These are phyloP conservation scores for Chaetothyriales sp. DNA, from an alignment of 2,329 filamentous ascomycete species.

Conservation along the genomic window DNA sequence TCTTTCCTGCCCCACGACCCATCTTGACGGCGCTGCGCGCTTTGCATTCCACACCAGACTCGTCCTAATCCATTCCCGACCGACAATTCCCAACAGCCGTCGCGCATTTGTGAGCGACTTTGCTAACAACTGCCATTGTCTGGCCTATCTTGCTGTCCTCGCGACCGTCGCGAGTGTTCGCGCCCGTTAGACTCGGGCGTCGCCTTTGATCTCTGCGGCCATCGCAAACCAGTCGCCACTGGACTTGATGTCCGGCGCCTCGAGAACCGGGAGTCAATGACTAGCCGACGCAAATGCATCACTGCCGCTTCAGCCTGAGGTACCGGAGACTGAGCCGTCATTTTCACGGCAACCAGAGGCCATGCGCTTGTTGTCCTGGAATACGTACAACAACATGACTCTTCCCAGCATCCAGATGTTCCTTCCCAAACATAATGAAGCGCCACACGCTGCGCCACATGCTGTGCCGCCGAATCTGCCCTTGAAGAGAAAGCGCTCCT, in stretches of 20 bases:
- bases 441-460: not conserved
- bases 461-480: not conserved
- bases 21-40: slow-evolving; percentile 1
- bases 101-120: not conserved
- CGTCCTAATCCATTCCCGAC: not conserved
- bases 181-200: too few relatives aligned
- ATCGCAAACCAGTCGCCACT: not conserved
- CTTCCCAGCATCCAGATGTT: not conserved
- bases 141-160: not conserved
- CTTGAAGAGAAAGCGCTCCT: not conserved
- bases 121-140: not conserved
- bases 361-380: slow-evolving; percentile 1
- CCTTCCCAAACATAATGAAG: not conserved
- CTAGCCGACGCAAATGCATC: not conserved
- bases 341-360: not conserved
- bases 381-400: not conserved
- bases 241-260: not conserved
- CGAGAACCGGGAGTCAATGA: not conserved
- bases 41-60: not conserved
- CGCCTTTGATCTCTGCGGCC: not conserved
- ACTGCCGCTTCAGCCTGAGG: not conserved
- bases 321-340: not conserved
- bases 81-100: not conserved
- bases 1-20: not conserved
- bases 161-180: too few relatives aligned